phyloP scores from a whole-genome alignment of 1,139 yeast genomes.

The Yamadazyma membranifaciens region DNA sequence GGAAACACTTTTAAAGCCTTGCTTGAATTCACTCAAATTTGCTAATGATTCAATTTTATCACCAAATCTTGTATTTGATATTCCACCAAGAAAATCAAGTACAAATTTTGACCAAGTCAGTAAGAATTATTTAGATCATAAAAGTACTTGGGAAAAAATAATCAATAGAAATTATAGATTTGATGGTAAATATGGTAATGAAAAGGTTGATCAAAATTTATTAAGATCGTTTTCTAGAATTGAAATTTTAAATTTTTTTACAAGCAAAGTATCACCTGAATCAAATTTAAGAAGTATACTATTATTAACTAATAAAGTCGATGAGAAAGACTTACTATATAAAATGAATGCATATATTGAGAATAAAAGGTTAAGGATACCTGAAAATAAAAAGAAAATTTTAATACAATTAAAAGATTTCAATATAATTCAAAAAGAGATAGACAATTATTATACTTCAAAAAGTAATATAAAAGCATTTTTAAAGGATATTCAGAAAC shows the following conservation, averaged over 20 bases:
- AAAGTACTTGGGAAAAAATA: slow-evolving; percentile 48
- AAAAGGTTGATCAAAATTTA: slow-evolving; percentile 28
- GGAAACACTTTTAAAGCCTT: slow-evolving; percentile 31
- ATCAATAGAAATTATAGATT: slow-evolving; percentile 39
- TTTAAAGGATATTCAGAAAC: not conserved
- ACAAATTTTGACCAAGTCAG: slow-evolving; percentile 23
- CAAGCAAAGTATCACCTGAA: slow-evolving; percentile 29
- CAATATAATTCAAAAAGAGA: slow-evolving; percentile 1
- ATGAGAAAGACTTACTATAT: not conserved
- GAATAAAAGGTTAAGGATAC: not conserved
- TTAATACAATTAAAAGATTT: slow-evolving; percentile 4
- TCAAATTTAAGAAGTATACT: slow-evolving; percentile 31
- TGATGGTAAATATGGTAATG: slow-evolving; percentile 28
- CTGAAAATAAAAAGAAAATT: not conserved
- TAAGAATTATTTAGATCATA: slow-evolving; percentile 37
- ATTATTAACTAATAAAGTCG: slow-evolving; percentile 8
- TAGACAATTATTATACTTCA: not conserved
- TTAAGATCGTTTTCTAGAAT: slow-evolving; percentile 24
- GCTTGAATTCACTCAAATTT: slow-evolving; percentile 21
- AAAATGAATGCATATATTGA: slow-evolving; percentile 1
- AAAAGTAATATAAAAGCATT: not conserved
- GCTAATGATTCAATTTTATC: slow-evolving; percentile 12
- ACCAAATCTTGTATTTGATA: slow-evolving; percentile 20
- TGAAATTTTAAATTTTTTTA: slow-evolving; percentile 32
- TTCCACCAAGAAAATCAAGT: slow-evolving; percentile 24